Conservation (phyloP, 108 stramenopile genomes). For the Cyclotella sp. region DNA sequence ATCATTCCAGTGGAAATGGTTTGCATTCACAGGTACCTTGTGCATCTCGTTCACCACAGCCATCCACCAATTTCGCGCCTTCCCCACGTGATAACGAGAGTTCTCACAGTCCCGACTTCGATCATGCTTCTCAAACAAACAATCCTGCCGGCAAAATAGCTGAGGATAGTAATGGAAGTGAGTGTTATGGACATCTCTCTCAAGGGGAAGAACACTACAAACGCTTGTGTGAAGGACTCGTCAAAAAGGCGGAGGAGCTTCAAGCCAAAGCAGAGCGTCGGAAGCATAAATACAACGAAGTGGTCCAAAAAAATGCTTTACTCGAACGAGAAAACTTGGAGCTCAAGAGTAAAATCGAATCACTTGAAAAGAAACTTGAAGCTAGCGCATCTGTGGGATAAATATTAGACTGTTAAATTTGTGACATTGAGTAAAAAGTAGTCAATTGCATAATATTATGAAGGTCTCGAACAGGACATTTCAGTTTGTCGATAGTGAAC, state of each 20-base stretch:
- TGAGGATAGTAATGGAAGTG: neutral
- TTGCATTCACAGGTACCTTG: no score
- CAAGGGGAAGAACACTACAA: conserved; percentile 4
- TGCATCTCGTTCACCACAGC: no score
- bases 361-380: neutral
- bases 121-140: neutral
- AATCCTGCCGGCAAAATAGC: neutral
- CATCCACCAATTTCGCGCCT: no score
- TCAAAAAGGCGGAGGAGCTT: neutral
- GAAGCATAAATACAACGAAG: neutral
- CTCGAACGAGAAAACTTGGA: neutral
- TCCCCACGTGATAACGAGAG: no score
- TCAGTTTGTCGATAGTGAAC: no score
- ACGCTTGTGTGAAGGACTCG: neutral
- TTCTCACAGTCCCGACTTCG: no score
- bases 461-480: no score
- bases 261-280: neutral
- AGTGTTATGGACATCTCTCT: neutral
- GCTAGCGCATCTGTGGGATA: no score
- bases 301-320: neutral
- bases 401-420: no score
- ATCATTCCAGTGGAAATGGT: no score
- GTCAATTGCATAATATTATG: no score
- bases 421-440: no score
- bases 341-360: neutral